These are phyloP conservation scores for Hysterium pulicare DNA, from an alignment of 2,329 filamentous ascomycete species.

Conservation along the genomic window DNA sequence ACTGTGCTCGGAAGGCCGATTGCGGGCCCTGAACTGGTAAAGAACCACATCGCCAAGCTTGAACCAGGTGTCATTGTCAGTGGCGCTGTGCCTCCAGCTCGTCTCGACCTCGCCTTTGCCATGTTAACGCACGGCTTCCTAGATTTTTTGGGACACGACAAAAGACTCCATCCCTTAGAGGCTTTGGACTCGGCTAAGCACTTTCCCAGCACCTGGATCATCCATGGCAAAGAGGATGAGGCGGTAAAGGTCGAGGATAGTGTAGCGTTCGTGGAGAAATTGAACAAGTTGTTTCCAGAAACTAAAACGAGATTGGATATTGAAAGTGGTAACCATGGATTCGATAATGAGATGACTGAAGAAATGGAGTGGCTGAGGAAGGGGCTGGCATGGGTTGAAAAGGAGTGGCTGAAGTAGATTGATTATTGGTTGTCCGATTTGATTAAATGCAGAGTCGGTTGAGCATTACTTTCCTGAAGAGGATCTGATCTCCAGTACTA, in stretches of 20 bases:
- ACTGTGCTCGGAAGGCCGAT: constrained; percentile 4
- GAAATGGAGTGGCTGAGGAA: constrained; percentile 29
- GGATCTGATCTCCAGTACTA: too few species aligned
- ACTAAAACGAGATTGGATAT: constrained; percentile 18
- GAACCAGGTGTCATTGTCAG: constrained; percentile 18
- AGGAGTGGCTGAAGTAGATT: constrained; percentile 15
- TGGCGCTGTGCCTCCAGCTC: constrained; percentile 16
- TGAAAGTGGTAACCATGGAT: constrained; percentile 28
- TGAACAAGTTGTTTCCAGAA: constrained; percentile 12
- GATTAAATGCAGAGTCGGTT: background rate
- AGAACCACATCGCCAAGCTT: constrained; percentile 19
- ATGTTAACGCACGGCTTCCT: constrained; percentile 20
- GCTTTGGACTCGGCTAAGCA: constrained; percentile 19
- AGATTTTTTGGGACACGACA: constrained; percentile 25
- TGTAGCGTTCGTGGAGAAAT: constrained; percentile 23
- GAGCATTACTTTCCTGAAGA: too few species aligned
- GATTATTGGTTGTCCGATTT: background rate
- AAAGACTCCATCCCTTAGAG: constrained; percentile 24
- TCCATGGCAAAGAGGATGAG: constrained; percentile 29
- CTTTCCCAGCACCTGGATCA: constrained; percentile 28
- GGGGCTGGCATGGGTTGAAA: constrained; percentile 23
- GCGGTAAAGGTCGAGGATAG: constrained; percentile 25
- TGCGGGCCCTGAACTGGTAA: constrained; percentile 14
- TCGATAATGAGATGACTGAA: constrained; percentile 23
- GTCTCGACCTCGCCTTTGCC: constrained; percentile 14